Evolutionary conservation across 106 monocot species (phyloP).

Genomic region (Posidonia australis): DNA sequence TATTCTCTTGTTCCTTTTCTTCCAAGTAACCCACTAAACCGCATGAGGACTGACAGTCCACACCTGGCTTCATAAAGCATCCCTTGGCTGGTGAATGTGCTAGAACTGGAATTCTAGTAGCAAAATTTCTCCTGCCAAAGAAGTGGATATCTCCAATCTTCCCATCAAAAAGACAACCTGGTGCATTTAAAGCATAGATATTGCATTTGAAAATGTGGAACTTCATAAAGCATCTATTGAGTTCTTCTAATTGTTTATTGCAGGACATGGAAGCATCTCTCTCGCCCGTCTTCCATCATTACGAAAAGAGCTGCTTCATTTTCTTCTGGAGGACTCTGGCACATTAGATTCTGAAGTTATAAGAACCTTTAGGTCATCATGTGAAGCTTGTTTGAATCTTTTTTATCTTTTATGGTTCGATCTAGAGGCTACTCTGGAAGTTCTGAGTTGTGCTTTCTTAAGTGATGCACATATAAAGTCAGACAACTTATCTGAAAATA

Average conservation of each 20-base stretch:
- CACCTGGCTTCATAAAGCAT: no score
- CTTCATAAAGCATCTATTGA: not conserved
- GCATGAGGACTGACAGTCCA: no score
- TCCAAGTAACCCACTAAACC: no score
- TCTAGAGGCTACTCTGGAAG: constrained; percentile 81
- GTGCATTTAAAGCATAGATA: no score
- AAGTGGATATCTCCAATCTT: no score
- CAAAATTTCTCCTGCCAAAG: no score
- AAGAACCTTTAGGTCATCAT: constrained; percentile 42
- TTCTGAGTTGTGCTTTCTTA: constrained; percentile 58
- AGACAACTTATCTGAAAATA: constrained; percentile 11
- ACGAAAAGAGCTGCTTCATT: constrained; percentile 63
- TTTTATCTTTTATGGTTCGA: constrained; percentile 71
- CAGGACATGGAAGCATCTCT: constrained; percentile 79
- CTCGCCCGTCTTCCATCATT: constrained; percentile 41
- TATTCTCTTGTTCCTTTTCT: no score
- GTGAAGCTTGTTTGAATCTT: constrained; percentile 58
- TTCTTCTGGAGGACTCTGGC: constrained; percentile 76
- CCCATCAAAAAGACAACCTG: no score
- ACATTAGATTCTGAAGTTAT: constrained; percentile 29
- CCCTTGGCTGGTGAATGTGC: no score
- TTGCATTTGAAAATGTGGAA: not conserved
- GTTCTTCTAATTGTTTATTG: constrained; percentile 11
- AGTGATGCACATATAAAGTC: constrained; percentile 11
- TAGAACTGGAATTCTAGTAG: no score